Conservation (phyloP, 1,284 basidiomycete genomes). For the Wallemia hederae region DNA sequence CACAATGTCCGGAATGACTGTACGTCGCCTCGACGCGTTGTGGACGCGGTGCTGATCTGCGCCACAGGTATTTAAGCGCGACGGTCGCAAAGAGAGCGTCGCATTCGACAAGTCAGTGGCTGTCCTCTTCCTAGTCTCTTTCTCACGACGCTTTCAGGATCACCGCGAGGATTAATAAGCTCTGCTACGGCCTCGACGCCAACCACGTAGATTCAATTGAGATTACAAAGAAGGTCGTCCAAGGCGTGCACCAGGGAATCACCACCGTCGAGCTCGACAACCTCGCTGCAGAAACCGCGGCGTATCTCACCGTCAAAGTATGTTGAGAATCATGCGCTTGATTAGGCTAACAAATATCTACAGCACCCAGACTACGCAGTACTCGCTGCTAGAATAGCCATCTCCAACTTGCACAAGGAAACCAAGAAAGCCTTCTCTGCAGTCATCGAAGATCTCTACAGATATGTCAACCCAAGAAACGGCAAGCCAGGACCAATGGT, state of each 20-base stretch:
- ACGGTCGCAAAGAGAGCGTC: constrained; percentile 30
- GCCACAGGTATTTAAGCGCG: constrained; percentile 14
- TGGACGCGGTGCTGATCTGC: neutral
- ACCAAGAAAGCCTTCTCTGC: constrained; percentile 89
- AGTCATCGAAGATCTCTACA: constrained; percentile 69
- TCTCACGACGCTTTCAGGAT: constrained; percentile 24
- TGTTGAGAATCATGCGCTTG: constrained; percentile 6
- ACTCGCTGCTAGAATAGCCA: constrained; percentile 89
- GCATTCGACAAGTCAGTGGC: constrained; percentile 47
- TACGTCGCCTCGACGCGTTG: neutral
- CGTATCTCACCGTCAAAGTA: constrained; percentile 56
- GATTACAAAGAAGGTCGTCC: constrained; percentile 77
- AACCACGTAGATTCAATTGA: constrained; percentile 85
- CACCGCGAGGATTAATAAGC: constrained; percentile 69
- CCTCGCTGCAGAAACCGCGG: constrained; percentile 84
- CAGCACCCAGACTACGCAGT: constrained; percentile 94
- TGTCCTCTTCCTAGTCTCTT: neutral
- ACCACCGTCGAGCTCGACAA: constrained; percentile 97
- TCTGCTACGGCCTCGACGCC: constrained; percentile 85
- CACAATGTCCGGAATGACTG: neutral
- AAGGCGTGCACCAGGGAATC: constrained; percentile 80
- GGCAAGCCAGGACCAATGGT: constrained; percentile 68
- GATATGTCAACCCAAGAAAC: constrained; percentile 94
- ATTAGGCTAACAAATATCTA: neutral
- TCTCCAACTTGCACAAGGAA: constrained; percentile 97